Conservation (phyloP, 2,329 filamentous ascomycete species). For the Mycosphaerella sp. region DNA sequence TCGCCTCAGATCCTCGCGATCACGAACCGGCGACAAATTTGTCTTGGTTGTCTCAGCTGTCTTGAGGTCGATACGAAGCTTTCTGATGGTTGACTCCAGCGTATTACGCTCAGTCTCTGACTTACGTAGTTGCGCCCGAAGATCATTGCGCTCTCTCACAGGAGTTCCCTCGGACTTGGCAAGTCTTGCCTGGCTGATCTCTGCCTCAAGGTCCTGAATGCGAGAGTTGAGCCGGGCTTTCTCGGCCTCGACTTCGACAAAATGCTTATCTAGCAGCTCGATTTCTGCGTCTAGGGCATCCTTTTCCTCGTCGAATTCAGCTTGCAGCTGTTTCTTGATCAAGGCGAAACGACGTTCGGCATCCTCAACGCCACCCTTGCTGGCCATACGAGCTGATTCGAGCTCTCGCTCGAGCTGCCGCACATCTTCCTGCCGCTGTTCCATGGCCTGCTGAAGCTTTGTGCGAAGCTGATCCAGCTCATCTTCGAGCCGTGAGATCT, state of each 20-base stretch:
- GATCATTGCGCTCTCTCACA: constrained; percentile 33
- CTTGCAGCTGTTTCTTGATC: constrained; percentile 46
- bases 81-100: constrained; percentile 32
- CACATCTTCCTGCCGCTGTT: constrained; percentile 33
- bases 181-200: constrained; percentile 30
- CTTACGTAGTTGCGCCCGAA: constrained; percentile 29
- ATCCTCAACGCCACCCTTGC: constrained; percentile 23
- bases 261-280: constrained; percentile 39
- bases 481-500: constrained; percentile 35
- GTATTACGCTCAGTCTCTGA: constrained; percentile 30
- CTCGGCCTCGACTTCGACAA: constrained; percentile 39
- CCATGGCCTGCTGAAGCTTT: constrained; percentile 32
- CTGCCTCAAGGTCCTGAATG: constrained; percentile 39
- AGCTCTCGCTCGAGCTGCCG: constrained; percentile 40
- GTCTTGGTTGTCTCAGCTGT: constrained; percentile 25
- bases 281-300: constrained; percentile 54
- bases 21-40: constrained; percentile 29
- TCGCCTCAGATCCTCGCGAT: constrained; percentile 31
- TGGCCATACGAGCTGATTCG: constrained; percentile 28
- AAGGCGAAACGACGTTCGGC: constrained; percentile 42
- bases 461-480: constrained; percentile 39
- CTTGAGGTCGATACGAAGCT: constrained; percentile 34
- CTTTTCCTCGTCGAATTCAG: constrained; percentile 29
- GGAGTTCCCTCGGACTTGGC: constrained; percentile 36
- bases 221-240: constrained; percentile 57